Conservation (phyloP, 306 rosid genomes). For the Trifolium fragiferum region DNA sequence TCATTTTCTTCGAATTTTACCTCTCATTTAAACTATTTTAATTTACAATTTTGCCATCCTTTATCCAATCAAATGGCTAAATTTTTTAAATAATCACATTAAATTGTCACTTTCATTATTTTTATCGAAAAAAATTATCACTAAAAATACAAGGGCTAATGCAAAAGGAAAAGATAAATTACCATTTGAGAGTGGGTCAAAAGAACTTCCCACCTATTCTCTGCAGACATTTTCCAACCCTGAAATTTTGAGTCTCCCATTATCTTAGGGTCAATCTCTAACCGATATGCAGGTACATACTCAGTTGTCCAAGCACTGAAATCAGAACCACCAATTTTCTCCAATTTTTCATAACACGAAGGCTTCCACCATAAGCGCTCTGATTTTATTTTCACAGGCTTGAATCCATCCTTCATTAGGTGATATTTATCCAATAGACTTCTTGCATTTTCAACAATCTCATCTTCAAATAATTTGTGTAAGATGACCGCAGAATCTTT, state of each 20-base stretch:
- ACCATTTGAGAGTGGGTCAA: constrained; percentile 98
- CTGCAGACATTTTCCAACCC: constrained; percentile 76
- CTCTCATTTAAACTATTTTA: background rate
- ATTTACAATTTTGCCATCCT: background rate
- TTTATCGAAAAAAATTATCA: background rate
- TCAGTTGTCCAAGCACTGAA: constrained; percentile 86
- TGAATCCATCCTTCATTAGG: constrained; percentile 51
- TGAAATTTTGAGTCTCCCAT: constrained; percentile 61
- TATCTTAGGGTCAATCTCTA: constrained; percentile 68
- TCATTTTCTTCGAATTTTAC: background rate
- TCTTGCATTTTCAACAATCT: constrained; percentile 80
- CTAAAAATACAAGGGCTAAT: constrained; percentile 25
- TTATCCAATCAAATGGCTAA: background rate
- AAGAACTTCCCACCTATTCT: constrained; percentile 81
- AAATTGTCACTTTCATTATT: background rate
- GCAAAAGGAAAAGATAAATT: constrained; percentile 53
- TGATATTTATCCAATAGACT: constrained; percentile 64
- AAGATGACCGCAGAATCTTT: constrained; percentile 71
- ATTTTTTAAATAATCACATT: background rate
- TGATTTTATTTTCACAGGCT: constrained; percentile 47
- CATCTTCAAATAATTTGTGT: constrained; percentile 71
- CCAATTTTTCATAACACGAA: constrained; percentile 60
- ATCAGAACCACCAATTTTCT: constrained; percentile 86
- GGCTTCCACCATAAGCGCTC: constrained; percentile 71
- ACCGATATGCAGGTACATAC: constrained; percentile 75